A percentile compares a stretch with the other conserved stretches of the same genome.
Conservation (phyloP, 371 early-diverging fungal species). For the Coemansia sp. region DNA sequence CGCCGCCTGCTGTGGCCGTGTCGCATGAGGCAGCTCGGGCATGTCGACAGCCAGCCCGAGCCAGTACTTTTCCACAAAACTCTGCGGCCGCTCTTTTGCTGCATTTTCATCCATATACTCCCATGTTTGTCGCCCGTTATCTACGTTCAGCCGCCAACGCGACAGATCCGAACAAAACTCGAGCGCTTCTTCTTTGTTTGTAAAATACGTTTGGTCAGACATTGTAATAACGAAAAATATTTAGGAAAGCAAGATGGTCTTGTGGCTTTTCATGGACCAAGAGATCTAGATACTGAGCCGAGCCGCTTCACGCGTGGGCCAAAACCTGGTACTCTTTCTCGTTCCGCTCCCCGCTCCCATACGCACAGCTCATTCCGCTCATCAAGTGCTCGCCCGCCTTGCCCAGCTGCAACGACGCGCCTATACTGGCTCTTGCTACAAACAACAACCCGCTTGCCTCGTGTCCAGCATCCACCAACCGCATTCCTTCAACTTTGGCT, state of each 20-base stretch:
- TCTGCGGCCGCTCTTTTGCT: conserved; percentile 69
- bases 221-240: neutral
- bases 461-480: conserved; percentile 53
- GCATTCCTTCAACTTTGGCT: conserved; percentile 6
- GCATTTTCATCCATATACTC: conserved; percentile 71
- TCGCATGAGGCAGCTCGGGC: conserved; percentile 23
- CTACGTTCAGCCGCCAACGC: conserved; percentile 52
- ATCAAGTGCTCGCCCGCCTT: conserved; percentile 51
- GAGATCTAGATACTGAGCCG: neutral
- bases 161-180: conserved; percentile 49
- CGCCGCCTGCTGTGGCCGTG: conserved; percentile 71
- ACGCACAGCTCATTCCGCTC: conserved; percentile 11
- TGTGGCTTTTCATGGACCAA: neutral
- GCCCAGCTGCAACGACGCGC: conserved; percentile 52
- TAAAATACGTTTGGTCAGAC: conserved; percentile 40
- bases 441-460: conserved; percentile 55
- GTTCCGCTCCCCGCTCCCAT: conserved; percentile 6
- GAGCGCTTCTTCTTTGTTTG: conserved; percentile 27
- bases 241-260: too few relatives aligned
- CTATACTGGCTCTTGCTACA: conserved; percentile 52
- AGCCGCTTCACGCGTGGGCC: neutral
- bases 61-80: conserved; percentile 83
- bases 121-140: conserved; percentile 90
- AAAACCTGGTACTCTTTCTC: conserved; percentile 8
- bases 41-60: conserved; percentile 73